Base-by-base conservation (phyloP, 2,329 filamentous ascomycete genomes). In the Alternaria brassicae region DNA sequence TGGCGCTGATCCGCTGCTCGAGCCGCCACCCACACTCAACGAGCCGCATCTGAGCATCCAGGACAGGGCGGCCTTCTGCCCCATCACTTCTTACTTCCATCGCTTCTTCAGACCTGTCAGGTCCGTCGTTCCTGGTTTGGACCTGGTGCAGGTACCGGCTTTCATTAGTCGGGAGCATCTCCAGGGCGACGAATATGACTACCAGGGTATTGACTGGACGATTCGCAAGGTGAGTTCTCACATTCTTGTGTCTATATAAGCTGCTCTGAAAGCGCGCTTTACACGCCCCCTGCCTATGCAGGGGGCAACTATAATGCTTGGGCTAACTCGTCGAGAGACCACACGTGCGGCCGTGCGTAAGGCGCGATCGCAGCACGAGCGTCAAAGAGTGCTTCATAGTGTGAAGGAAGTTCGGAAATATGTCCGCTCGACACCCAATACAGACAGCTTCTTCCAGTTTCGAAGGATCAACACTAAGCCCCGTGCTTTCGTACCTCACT, bases 401-500 rank as follows among this genome's bases (percentile, higher is more conserved):
- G 19, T 62, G 40, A 66, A 50, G 51, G 56, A 65, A 42, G 61
- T 65, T 12, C 67, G 65, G 36, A 65, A 63, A 64, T 41, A 45
- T 34, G 59, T 58, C 19, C 49, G 42, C n/a, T 60, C 62, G 15
- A 66, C 82, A 9, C 77, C 77, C 8, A 73, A 74, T 36, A 76
- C 73, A 1, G 83, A 83, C 61, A 75, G 70, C 19, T 84, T 79
- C 62, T 85, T 84, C 71, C 77, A 75, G 4, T 83, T 81, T 55
- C 78, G 79, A 41, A 76, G 80, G 28, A 84, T 83, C 77, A 80
- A 82, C 60, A 83, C 81, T 0, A 75, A 75, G 10, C 80, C 83
- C 61, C 81, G 78, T 53, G 81, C 83, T 4, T 80, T 78, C n/a
- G 81, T 84, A 45, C 80, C 82, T 28, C 86, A 88, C 69, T 87